phyloP scores from a whole-genome alignment of 306 rosid species.

The Lathyrus tuberosus region DNA sequence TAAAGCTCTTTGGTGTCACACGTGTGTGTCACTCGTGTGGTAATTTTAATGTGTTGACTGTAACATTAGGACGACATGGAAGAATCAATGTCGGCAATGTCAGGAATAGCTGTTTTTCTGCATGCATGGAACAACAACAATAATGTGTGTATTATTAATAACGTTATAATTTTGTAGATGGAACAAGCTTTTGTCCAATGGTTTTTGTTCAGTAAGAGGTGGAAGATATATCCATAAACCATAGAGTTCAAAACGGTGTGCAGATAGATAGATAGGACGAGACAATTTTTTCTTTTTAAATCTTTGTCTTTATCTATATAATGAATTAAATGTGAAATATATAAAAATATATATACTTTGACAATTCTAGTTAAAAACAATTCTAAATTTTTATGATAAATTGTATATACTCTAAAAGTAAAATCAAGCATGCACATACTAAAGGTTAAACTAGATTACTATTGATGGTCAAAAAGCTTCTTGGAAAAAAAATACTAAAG shows the following conservation, averaged over 20 bases:
- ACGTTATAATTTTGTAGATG: not conserved
- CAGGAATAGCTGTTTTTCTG: not conserved
- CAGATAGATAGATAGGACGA: not conserved
- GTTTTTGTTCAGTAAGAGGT: not conserved
- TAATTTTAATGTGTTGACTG: not conserved
- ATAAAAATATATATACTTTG: too few relatives aligned
- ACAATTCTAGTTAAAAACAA: too few relatives aligned
- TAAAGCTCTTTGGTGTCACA: too few relatives aligned
- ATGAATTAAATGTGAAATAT: not conserved
- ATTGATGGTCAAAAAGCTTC: constrained; percentile 68
- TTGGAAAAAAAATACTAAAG: constrained; percentile 57
- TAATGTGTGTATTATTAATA: not conserved
- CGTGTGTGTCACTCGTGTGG: too few relatives aligned
- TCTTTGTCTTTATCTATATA: not conserved
- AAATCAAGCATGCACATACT: constrained; percentile 17
- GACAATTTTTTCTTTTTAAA: not conserved
- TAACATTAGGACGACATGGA: not conserved
- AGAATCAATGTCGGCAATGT: not conserved
- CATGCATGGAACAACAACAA: not conserved
- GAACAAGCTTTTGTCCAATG: constrained; percentile 3
- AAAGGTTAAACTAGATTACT: constrained; percentile 6
- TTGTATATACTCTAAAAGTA: not conserved
- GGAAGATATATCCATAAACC: not conserved
- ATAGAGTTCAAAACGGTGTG: not conserved
- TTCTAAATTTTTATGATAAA: too few relatives aligned